A percentile compares a stretch with the other conserved stretches of the same genome.
Conservation (phyloP, 208 protist species). For the Novymonas esmeraldas region DNA sequence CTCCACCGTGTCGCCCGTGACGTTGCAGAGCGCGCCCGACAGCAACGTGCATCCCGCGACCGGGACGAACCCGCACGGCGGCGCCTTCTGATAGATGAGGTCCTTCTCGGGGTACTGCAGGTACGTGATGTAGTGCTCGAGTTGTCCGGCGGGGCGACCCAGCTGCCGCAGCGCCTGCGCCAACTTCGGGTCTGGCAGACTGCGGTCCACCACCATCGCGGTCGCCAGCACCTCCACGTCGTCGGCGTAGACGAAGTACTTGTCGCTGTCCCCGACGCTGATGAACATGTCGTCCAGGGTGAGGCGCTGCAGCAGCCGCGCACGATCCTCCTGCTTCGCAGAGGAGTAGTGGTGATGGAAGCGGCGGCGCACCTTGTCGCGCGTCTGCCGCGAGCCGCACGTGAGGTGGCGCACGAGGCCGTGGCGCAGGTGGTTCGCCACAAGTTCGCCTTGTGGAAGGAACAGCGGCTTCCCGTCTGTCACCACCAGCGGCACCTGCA, state of each 20-base stretch:
- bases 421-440: slow-evolving; percentile 33
- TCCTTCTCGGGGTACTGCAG: slow-evolving; percentile 32
- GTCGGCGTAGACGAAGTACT: slow-evolving; percentile 86
- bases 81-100: slow-evolving; percentile 39
- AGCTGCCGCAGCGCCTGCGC: slow-evolving; percentile 60
- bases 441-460: slow-evolving; percentile 34
- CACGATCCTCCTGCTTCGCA: slow-evolving; percentile 40
- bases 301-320: slow-evolving; percentile 62
- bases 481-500: slow-evolving; percentile 64
- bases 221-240: slow-evolving; percentile 60
- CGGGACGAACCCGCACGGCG: slow-evolving; percentile 66
- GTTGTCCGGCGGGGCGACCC: slow-evolving; percentile 36
- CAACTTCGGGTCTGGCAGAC: slow-evolving; percentile 58
- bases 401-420: slow-evolving; percentile 47
- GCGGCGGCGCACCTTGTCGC: slow-evolving; percentile 67
- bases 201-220: slow-evolving; percentile 71
- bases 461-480: slow-evolving; percentile 68
- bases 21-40: slow-evolving; percentile 78
- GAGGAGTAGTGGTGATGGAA: slow-evolving; percentile 66
- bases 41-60: slow-evolving; percentile 54
- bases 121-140: slow-evolving; percentile 73
- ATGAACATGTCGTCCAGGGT: slow-evolving; percentile 51
- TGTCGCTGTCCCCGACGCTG: slow-evolving; percentile 78
- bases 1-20: slow-evolving; percentile 84
- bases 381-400: slow-evolving; percentile 53